Evolutionary conservation across 139 green algal species (phyloP), one percentile per base, ranked within the genome.

Genomic region (Chlamydomonas urium): DNA sequence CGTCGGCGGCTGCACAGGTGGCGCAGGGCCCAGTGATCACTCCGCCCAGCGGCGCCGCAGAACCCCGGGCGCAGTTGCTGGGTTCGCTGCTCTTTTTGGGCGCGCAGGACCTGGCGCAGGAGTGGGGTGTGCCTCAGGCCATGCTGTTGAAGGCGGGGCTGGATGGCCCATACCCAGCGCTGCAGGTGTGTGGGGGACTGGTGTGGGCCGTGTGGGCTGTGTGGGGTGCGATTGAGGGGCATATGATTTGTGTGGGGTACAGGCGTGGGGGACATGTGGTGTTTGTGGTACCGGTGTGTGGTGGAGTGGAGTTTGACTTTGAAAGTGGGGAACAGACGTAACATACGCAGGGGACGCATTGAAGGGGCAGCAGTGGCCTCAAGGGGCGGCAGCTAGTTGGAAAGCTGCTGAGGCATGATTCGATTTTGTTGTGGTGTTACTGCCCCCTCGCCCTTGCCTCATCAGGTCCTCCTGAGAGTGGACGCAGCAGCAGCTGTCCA

Each of bases 401-500:
- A n/a, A n/a, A n/a, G n/a, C n/a, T n/a, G n/a, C n/a, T n/a, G n/a
- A n/a, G n/a, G n/a, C n/a, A n/a, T n/a, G n/a, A n/a, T n/a, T n/a
- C n/a, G n/a, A n/a, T n/a, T n/a, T n/a, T n/a, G n/a, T n/a, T n/a
- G n/a, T n/a, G n/a, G n/a, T n/a, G n/a, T n/a, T n/a, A n/a, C n/a
- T n/a, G n/a, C n/a, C n/a, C n/a, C n/a, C 45, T 34, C 10, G 10
- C 28, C 10, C 10, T 32, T 45, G 32, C 29, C 47, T 26, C 29
- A 73, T n/a, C n/a, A 86, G 73, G 26, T 88, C 61, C 74, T 88
- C 53, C 67, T 88, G 57, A 47, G 33, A 31, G 38, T 79, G 26
- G 82, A 88, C 48, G 78, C 78, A 17, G 37, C 78, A 21, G 76
- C 82, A 0, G 69, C 78, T 0, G 75, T 84, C n/a, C 33, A 21